Evolutionary conservation across 805 yeast genomes (phyloP), one percentile per base, ranked within the genome.

Genomic region (Candida ipomoeae): DNA sequence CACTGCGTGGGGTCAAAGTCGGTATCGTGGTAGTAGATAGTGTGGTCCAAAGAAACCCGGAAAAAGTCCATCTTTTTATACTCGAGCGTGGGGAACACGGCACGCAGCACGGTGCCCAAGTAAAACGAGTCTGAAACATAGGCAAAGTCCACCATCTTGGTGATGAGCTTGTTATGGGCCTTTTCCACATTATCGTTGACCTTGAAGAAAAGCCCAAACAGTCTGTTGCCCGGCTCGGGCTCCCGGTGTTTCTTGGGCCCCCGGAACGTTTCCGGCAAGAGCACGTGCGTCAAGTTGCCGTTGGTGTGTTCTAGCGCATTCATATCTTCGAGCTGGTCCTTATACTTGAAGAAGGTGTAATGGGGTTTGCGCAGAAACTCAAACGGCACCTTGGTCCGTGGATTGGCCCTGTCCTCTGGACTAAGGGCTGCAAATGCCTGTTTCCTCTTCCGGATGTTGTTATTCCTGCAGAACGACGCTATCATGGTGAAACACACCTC

Each of bases 1-100:
- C 70, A 71, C 34, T 63, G 55, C 34, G 69, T 65, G 1, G 73
- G 66, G 50, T 69, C 71, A 40, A 65, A 71, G 41, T 71, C 63
- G 3, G 45, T 57, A 49, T 71, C 75, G 53, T 71, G 75, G 57
- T 64, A 64, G 51, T 55, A 66, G 6, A 71, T 59, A 3, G 68
- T 44, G 51, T 71, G 76, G 53, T 71, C 76, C 46, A 71, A 61
- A 37, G 71, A 65, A 2, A 69, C 74, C 37, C 75, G 58, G 58
- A 71, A 71, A 50, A 66, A 70, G 18, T 59, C 48, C 8, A 47
- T 14, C 26, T 50, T 48, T 31, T 55, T 49, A 13, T 51, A 52
- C 29, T 49, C 47, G 13, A 62, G 29, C 21, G 53, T 33, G 17
- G 57, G 46, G 15, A 48, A 42, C 20, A 70, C 50, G 0, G 64